phyloP scores from a whole-genome alignment of 2,329 filamentous ascomycete genomes.

The Alternaria ethzedia region DNA sequence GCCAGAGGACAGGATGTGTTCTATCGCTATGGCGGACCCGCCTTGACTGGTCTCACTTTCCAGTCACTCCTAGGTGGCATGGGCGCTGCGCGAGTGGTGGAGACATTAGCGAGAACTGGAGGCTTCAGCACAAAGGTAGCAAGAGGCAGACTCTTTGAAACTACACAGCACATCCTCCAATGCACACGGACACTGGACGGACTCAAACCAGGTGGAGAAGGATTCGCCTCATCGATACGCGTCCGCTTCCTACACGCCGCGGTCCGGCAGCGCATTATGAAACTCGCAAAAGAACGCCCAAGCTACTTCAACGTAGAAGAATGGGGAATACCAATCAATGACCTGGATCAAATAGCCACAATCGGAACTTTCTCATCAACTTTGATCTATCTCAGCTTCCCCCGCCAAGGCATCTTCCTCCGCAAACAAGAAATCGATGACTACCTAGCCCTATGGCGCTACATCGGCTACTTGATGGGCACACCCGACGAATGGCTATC shows the following conservation, averaged over 20 bases:
- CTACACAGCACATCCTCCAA: slow-evolving; percentile 76
- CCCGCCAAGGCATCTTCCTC: slow-evolving; percentile 74
- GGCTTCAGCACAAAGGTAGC: slow-evolving; percentile 74
- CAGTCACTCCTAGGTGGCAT: slow-evolving; percentile 72
- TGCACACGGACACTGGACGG: slow-evolving; percentile 69
- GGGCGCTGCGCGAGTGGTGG: slow-evolving; percentile 74
- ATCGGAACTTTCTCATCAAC: slow-evolving; percentile 73
- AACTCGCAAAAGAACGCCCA: slow-evolving; percentile 61
- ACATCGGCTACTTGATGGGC: slow-evolving; percentile 74
- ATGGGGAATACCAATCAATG: slow-evolving; percentile 73
- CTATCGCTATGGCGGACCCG: slow-evolving; percentile 74
- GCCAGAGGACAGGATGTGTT: slow-evolving; percentile 76
- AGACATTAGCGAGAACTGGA: slow-evolving; percentile 75
- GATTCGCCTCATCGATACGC: slow-evolving; percentile 68
- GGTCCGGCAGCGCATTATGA: slow-evolving; percentile 69
- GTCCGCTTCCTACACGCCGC: slow-evolving; percentile 73
- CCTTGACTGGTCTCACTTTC: slow-evolving; percentile 68
- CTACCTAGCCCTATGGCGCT: slow-evolving; percentile 78
- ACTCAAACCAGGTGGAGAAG: slow-evolving; percentile 71
- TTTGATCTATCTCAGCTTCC: slow-evolving; percentile 72
- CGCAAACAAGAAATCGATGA: slow-evolving; percentile 67
- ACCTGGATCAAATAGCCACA: slow-evolving; percentile 76
- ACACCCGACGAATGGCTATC: slow-evolving; percentile 68
- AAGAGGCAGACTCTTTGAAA: slow-evolving; percentile 71
- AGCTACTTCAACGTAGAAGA: slow-evolving; percentile 67